Evolutionary conservation across 306 rosid genomes (phyloP), one percentile per base, ranked within the genome.

Genomic region (Sophora flavescens): DNA sequence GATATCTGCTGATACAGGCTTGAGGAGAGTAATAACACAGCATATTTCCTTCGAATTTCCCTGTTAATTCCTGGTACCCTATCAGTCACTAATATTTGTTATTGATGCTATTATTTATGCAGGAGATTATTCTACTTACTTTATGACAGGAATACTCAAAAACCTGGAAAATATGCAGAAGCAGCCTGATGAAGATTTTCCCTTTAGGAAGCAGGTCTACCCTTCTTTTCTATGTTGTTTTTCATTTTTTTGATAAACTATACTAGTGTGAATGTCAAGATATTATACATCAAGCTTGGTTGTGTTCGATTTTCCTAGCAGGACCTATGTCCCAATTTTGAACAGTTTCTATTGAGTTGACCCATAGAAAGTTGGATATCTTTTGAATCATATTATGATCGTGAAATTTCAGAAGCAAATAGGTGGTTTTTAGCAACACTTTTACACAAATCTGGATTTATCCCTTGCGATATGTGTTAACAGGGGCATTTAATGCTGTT

Each of bases 111-210:
- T 82, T 65, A 11, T 82, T n/a, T 68, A 59, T 72, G 18, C 87
- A 94, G 98, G 97, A 75, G 61, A 77, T 42, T 59, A 81, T 71
- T 89, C 97, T 70, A 69, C 86, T 75, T 85, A 85, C 80, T 86
- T 91, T 47, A 82, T 91, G 93, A 84, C 82, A 74, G 93, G 88
- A 65, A 76, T 86, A 22, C 22, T 22, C 22, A 22, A 22, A 22
- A 22, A 22, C 22, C 1, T 22, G 22, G 22, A 22, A 22, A 91
- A 89, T 58, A 63, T 90, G 92, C 89, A 92, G 77, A 90, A 90
- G 84, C 80, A 86, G 56, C 85, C 91, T 5, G 96, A 90, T 81
- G 94, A 92, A 84, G 91, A 87, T 78, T 94, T 91, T 70, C 91
- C 93, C 45, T 92, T 86, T 75, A 88, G 89, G 78, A 92, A 89